Conservation (phyloP, 1,139 yeast genomes). For the Yamadazyma spencermartinsiae region DNA sequence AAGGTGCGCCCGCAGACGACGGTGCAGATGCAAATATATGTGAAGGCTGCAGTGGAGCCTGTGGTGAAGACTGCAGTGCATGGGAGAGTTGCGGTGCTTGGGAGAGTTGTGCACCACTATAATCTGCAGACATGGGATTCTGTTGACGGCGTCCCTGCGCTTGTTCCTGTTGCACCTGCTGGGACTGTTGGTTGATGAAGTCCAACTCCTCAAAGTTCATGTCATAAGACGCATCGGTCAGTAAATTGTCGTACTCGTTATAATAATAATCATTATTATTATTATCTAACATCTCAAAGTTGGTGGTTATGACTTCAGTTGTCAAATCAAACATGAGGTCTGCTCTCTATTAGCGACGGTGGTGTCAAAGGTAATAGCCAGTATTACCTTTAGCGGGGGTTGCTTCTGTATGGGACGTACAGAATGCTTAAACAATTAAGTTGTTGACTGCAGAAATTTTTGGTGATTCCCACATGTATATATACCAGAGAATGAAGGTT, state of each 20-base stretch:
- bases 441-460: no score
- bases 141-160: not conserved
- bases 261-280: conserved; percentile 13
- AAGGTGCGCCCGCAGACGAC: no score
- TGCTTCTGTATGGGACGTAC: no score
- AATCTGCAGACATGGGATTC: no score
- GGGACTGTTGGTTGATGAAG: conserved; percentile 3
- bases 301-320: conserved; percentile 13
- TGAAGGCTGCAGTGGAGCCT: not conserved
- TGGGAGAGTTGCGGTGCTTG: not conserved
- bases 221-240: conserved; percentile 7
- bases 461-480: not conserved
- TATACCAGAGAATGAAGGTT: not conserved
- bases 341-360: not conserved
- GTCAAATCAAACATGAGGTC: conserved; percentile 16
- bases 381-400: not conserved
- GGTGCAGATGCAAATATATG: no score
- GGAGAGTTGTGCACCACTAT: not conserved
- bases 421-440: no score
- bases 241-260: conserved; percentile 6
- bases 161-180: conserved; percentile 1
- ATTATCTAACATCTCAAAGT: conserved; percentile 17
- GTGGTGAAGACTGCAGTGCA: not conserved
- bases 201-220: conserved; percentile 10
- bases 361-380: not conserved